Base-by-base conservation (phyloP, 306 rosid species). In the Dryas alaskensis region DNA sequence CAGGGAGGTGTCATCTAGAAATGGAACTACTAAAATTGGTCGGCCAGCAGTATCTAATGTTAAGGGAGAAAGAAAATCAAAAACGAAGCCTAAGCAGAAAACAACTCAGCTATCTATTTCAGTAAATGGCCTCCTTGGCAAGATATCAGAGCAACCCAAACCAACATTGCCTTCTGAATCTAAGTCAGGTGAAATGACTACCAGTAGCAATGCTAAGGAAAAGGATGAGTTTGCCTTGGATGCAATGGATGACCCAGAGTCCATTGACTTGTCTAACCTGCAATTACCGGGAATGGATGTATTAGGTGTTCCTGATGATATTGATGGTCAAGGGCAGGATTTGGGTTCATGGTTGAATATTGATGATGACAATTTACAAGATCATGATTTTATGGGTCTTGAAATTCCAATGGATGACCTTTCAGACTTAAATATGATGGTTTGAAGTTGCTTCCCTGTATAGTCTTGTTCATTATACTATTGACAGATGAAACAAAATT, bases 361-460 rank as follows among this genome's bases (percentile, higher is more conserved):
- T 71, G 99, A 95, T 54, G 99, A 92, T 4, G 99, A 95, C 64
- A 87, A 74, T 72, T 86, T 88, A 67, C 97, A 92, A 84, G 99
- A 92, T 87, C 81, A 92, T 17, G 99, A 95, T 81, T 95, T 89
- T 81, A 84, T 95, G 96, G 99, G 99, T 79, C 99, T 95, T 84
- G 98, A 92, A 84, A 95, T 95, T 84, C 99, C 99, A 46, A 95
- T 95, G 99, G 99, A 95, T 77, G 99, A 95, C 86, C 99, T 95
- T 73, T 47, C 98, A 70, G 98, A 95, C 86, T 86, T 95, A 79
- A 92, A 95, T 85, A 90, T 95, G 97, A 87, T 92, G 88, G 93
- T 90, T 82, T 95, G 92, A 92, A 86, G 97, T 90, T 87, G 93
- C 89, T 83, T 88, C 90, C 84, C 78, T 94, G 97, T 91, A 94